Evolutionary conservation across 768 basidiomycete genomes (phyloP).

Genomic region (Strobilomyces confusus): DNA sequence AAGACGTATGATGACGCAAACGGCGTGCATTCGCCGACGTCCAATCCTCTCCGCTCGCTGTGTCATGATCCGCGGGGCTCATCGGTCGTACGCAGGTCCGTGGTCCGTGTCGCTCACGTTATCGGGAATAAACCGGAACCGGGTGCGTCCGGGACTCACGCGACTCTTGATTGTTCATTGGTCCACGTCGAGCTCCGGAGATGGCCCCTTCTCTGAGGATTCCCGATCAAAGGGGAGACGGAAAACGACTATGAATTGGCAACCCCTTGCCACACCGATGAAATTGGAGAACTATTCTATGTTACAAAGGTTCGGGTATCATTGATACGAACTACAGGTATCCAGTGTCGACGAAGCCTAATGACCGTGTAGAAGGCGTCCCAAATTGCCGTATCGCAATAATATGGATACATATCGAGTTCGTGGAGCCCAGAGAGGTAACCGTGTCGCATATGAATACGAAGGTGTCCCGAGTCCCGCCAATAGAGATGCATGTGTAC

Average conservation of each 20-base stretch:
- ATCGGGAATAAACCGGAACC: neutral
- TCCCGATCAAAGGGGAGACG: neutral
- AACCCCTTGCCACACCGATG: constrained; percentile 20
- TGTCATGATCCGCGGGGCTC: neutral
- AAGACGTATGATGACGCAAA: neutral
- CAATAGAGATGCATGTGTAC: constrained; percentile 23
- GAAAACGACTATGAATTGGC: constrained; percentile 2
- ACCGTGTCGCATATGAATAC: neutral
- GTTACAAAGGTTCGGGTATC: constrained; percentile 15
- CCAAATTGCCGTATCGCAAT: constrained; percentile 12
- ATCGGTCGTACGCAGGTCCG: neutral
- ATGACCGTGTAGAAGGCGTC: constrained; percentile 5
- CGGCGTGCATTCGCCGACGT: neutral
- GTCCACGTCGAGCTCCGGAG: neutral
- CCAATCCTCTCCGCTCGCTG: neutral
- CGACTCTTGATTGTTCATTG: neutral
- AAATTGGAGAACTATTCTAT: constrained; percentile 5
- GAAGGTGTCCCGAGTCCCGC: constrained; percentile 13
- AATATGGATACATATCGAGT: constrained; percentile 20
- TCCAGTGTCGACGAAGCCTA: neutral
- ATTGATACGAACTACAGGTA: constrained; percentile 9
- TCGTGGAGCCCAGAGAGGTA: constrained; percentile 4
- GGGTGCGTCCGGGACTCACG: neutral
- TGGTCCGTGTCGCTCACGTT: neutral
- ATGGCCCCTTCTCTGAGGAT: neutral